These are phyloP conservation scores for Cenchrus fungigraminus DNA, from an alignment of 176 grass and related monocot genomes.

Conservation along the genomic window DNA sequence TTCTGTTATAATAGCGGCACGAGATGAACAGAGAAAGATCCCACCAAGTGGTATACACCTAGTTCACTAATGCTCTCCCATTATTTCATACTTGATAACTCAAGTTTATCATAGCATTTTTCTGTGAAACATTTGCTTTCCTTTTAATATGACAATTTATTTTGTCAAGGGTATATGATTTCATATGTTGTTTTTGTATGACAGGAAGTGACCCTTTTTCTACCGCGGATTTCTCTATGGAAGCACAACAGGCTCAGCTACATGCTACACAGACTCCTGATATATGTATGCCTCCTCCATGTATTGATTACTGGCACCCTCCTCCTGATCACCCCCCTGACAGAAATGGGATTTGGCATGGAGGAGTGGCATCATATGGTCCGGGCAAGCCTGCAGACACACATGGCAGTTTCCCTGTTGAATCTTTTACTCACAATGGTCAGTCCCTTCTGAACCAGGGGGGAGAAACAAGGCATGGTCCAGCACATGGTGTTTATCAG, in stretches of 20 bases:
- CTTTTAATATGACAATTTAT: not conserved
- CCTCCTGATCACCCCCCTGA: slow-evolving; percentile 63
- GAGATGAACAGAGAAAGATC: slow-evolving; percentile 14
- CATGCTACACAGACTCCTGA: slow-evolving; percentile 32
- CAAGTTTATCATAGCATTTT: slow-evolving; percentile 3
- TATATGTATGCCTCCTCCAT: slow-evolving; percentile 38
- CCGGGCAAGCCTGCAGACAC: slow-evolving; percentile 43
- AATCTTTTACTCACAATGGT: slow-evolving; percentile 53
- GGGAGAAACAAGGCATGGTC: slow-evolving; percentile 29
- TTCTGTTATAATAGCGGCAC: not conserved
- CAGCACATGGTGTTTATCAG: slow-evolving; percentile 35
- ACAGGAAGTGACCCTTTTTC: slow-evolving; percentile 34
- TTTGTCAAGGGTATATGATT: slow-evolving; percentile 3
- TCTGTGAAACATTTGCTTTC: not conserved
- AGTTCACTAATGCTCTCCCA: not conserved
- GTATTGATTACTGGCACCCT: slow-evolving; percentile 55
- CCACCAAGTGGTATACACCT: slow-evolving; percentile 5
- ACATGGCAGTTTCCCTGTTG: slow-evolving; percentile 44
- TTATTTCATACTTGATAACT: slow-evolving; percentile 8
- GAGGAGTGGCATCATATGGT: slow-evolving; percentile 43
- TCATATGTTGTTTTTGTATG: slow-evolving; percentile 35
- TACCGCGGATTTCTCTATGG: slow-evolving; percentile 40
- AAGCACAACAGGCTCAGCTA: slow-evolving; percentile 37
- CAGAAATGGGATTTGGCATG: slow-evolving; percentile 46
- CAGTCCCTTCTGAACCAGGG: slow-evolving; percentile 45